Percentiles rank a stretch among this genome's conserved stretches.
Conservation (phyloP, 345 rosid species). For the Pistacia atlantica region DNA sequence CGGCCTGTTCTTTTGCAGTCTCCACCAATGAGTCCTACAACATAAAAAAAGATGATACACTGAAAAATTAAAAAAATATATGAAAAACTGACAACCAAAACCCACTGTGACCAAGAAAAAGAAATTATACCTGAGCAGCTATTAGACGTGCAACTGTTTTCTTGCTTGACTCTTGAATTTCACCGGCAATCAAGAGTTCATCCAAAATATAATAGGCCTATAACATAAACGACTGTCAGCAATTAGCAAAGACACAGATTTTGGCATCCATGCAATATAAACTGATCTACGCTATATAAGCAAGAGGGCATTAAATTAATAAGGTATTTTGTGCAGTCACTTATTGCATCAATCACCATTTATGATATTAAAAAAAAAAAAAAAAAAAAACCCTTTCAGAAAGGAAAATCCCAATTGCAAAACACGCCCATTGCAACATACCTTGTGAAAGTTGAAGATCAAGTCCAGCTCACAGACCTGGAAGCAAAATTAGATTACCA, state of each 20-base stretch:
- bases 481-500: slow-evolving; percentile 10
- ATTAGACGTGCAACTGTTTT: slow-evolving; percentile 84
- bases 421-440: slow-evolving; percentile 25
- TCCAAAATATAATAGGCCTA: slow-evolving; percentile 93
- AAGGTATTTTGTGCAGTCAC: not conserved
- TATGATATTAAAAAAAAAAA: not conserved
- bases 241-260: slow-evolving; percentile 5
- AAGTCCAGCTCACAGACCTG: slow-evolving; percentile 96
- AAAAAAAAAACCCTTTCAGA: not conserved
- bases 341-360: slow-evolving; percentile 8
- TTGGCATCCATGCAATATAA: not conserved
- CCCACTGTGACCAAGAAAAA: not conserved
- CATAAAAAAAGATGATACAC: not conserved
- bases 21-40: slow-evolving; percentile 89
- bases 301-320: not conserved
- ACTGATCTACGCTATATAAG: no score
- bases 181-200: slow-evolving; percentile 91
- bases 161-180: slow-evolving; percentile 97
- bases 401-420: not conserved
- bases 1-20: slow-evolving; percentile 83
- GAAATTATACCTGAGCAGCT: slow-evolving; percentile 58
- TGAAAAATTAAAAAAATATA: no score
- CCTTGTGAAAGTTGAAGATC: slow-evolving; percentile 98
- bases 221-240: slow-evolving; percentile 24
- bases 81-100: slow-evolving; percentile 9